Percentiles rank a stretch among this genome's conserved stretches.
These are phyloP conservation scores for Protomyces gravidus DNA, from an alignment of 1,139 yeast species.

Conservation along the genomic window DNA sequence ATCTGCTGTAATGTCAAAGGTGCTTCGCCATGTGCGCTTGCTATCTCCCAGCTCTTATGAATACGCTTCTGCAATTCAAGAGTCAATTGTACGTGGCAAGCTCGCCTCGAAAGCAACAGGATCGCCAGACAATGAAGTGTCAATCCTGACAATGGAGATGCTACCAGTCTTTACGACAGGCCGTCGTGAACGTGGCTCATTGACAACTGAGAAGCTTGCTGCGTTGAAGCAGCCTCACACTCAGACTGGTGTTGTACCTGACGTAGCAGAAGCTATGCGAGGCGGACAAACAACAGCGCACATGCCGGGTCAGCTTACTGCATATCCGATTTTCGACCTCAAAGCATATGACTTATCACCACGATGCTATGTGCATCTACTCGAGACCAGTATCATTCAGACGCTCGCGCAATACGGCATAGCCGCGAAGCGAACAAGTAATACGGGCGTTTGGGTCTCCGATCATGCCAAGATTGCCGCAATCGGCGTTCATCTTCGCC, in stretches of 20 bases:
- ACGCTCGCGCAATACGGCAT: slow-evolving; percentile 49
- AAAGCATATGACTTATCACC: slow-evolving; percentile 49
- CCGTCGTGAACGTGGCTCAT: slow-evolving; percentile 57
- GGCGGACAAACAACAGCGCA: slow-evolving; percentile 99
- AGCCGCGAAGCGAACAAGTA: slow-evolving; percentile 52
- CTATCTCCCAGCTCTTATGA: slow-evolving; percentile 46
- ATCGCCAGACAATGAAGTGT: slow-evolving; percentile 43
- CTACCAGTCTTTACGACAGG: slow-evolving; percentile 87
- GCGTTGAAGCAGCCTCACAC: not conserved
- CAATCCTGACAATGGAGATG: slow-evolving; percentile 70
- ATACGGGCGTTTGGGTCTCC: slow-evolving; percentile 58
- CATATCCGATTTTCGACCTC: slow-evolving; percentile 76
- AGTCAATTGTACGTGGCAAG: slow-evolving; percentile 55
- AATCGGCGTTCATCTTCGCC: slow-evolving; percentile 78
- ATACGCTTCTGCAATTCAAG: slow-evolving; percentile 62
- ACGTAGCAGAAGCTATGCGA: slow-evolving; percentile 69
- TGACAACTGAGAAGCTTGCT: not conserved
- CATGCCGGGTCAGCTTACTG: slow-evolving; percentile 90
- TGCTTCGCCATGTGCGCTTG: slow-evolving; percentile 6
- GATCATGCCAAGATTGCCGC: slow-evolving; percentile 66
- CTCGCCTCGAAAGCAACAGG: slow-evolving; percentile 50
- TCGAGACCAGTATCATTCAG: slow-evolving; percentile 61
- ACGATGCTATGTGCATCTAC: slow-evolving; percentile 66
- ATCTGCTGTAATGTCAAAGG: not conserved
- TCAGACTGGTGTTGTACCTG: slow-evolving; percentile 41